Base-by-base conservation (phyloP, 129 eudicot genomes). In the Ambrosia artemisiifolia region DNA sequence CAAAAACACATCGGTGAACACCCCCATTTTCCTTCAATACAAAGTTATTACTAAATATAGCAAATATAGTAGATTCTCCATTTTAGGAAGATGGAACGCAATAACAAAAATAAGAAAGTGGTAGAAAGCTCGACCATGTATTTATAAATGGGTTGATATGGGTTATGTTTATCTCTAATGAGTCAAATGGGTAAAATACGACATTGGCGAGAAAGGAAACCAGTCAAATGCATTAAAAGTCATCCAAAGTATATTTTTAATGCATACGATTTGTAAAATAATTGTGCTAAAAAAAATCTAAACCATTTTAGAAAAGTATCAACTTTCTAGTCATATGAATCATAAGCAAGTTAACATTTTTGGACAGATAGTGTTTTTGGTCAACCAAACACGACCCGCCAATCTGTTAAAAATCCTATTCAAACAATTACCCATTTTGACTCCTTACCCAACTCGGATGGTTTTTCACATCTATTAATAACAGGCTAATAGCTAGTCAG, bases 1-100 rank as follows among this genome's bases (percentile, higher is more conserved):
- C 98, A 80, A 86, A 79, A 78, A 93, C 98, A 70, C 92, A 90
- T 49, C 98, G 92, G 74, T 93, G 98, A 64, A 93, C 98, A 47
- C 98, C 98, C 53, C 98, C 98, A 75, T 90, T 75, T 88, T 93
- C 98, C 98, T 93, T 76, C 83, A 87, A 67, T 47, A 14, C 81
- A 74, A 78, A 78, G 63, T 38, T 35, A 34, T 54, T 61, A 72
- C 76, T 51, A 84, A 47, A 73, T 60, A 33, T 48, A 65, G 47
- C 18, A 71, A 48, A 65, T 46, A 54, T 30, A 59, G 76, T 46
- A 34, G 24, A 65, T 24, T 50, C 49, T 70, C 11, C 63, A 36
- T 57, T 40, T 63, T 54, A 28, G 36, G 12, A 28, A 63, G 72
- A 50, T 44, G 28, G 51, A 51, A 64, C 12, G 10, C 17, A 67